phyloP scores from a whole-genome alignment of 306 rosid species.

The Medicago arabica region DNA sequence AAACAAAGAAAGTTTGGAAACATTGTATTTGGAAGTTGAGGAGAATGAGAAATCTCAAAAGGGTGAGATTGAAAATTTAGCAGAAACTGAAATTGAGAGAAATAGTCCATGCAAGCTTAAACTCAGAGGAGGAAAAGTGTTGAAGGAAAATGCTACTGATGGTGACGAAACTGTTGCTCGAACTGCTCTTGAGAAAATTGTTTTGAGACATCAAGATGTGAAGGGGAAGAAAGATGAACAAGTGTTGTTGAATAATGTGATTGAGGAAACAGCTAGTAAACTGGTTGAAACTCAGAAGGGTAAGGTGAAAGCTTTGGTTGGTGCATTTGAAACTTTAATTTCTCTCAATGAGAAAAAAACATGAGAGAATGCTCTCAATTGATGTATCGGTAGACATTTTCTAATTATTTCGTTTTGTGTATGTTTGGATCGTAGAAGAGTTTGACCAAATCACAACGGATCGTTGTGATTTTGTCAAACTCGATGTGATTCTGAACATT shows the following conservation, averaged over 20 bases:
- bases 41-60: conserved; percentile 44
- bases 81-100: conserved; percentile 50
- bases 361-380: conserved; percentile 43
- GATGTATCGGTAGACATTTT: conserved; percentile 38
- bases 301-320: conserved; percentile 91
- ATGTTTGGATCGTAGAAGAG: background rate
- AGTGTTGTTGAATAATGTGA: conserved; percentile 68
- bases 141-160: conserved; percentile 50
- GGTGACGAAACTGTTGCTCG: conserved; percentile 25
- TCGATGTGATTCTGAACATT: background rate
- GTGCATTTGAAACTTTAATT: conserved; percentile 86
- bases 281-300: conserved; percentile 65
- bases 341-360: conserved; percentile 72
- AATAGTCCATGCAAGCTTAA: conserved; percentile 56
- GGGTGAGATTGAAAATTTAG: conserved; percentile 46
- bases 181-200: conserved; percentile 56
- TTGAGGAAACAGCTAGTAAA: conserved; percentile 84
- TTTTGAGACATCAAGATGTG: conserved; percentile 75
- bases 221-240: conserved; percentile 66
- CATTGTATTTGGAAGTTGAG: conserved; percentile 33
- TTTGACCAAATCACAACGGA: background rate
- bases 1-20: conserved; percentile 46
- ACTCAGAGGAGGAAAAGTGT: conserved; percentile 54
- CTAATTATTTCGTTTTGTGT: conserved; percentile 16
- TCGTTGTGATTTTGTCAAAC: background rate